phyloP scores from a whole-genome alignment of 2,329 filamentous ascomycete species.

The Monilinia vaccinii-corymbosi region DNA sequence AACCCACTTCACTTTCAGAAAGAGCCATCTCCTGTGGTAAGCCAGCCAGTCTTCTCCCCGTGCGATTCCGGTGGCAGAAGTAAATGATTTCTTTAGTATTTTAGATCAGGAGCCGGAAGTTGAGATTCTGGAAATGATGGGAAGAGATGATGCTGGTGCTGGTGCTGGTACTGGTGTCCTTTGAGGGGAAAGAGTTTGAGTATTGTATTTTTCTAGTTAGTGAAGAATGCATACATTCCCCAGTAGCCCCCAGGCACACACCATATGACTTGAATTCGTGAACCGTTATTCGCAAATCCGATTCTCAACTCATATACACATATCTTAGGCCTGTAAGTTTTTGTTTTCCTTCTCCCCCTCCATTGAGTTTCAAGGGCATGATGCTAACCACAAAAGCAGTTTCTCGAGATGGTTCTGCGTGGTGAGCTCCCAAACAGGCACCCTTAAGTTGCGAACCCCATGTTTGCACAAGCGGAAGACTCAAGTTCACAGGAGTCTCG shows the following conservation, averaged over 20 bases:
- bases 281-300: neutral
- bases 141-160: slow-evolving; percentile 31
- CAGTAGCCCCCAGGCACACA: neutral
- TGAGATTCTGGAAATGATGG: slow-evolving; percentile 48
- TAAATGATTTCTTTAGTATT: no score
- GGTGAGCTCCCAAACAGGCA: no score
- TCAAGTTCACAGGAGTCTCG: no score
- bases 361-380: neutral
- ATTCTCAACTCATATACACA: neutral
- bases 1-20: no score
- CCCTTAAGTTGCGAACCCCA: no score
- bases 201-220: neutral
- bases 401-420: no score
- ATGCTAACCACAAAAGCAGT: neutral
- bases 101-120: slow-evolving; percentile 13
- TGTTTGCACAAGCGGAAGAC: no score
- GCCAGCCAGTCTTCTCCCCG: no score
- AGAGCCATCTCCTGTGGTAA: no score
- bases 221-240: neutral
- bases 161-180: neutral
- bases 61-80: no score
- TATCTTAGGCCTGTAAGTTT: neutral
- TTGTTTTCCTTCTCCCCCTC: neutral
- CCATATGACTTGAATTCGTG: neutral
- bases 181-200: neutral